Evolutionary conservation across 768 basidiomycete genomes (phyloP), one percentile per base, ranked within the genome.

Genomic region (Phaeotremella fagi): DNA sequence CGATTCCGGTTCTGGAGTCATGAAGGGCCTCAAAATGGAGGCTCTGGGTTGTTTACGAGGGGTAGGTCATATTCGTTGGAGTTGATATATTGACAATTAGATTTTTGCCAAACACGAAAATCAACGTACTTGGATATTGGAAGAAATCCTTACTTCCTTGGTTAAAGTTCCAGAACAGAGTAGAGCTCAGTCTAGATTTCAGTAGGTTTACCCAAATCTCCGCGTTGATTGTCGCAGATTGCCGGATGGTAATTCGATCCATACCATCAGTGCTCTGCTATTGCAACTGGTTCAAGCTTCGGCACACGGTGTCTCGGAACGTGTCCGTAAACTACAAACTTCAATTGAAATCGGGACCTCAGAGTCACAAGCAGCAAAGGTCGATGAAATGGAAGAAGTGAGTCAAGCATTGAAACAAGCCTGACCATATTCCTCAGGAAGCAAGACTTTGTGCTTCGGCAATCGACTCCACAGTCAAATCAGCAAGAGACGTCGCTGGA

Each of bases 271-370:
- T 2, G 94, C 94, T 0, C 78, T 99, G 4, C 79, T 99, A 9
- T 79, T 99, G 18, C 92, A 98, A 62, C 84, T 99, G n/a, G 86
- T 98, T 1, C 95, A 99, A 69, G 94, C 90, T 0, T 92, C 90
- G 3, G 85, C 89, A 0, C 86, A 89, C 59, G 88, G 90, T 59
- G 83, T 94, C n/a, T 80, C 84, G 0, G 33, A 36, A 0, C 38
- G 55, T 6, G 50, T 74, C 25, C 24, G 28, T 1, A 63, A 60
- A 24, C 38, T 71, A 16, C 51, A 58, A 20, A 25, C 53, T 1
- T 25, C 33, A 6, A 70, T 84, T n/a, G 80, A 83, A 47, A 85
- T 85, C 1, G 78, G 78, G 55, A 79, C 76, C 55, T 80, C 88
- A 31, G 54, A 45, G 25, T 49, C 57, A 73, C 78, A 26, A 82